A percentile compares a stretch with the other conserved stretches of the same genome.
Evolutionary conservation across 805 yeast genomes (phyloP).

Genomic region (Candida piceae): DNA sequence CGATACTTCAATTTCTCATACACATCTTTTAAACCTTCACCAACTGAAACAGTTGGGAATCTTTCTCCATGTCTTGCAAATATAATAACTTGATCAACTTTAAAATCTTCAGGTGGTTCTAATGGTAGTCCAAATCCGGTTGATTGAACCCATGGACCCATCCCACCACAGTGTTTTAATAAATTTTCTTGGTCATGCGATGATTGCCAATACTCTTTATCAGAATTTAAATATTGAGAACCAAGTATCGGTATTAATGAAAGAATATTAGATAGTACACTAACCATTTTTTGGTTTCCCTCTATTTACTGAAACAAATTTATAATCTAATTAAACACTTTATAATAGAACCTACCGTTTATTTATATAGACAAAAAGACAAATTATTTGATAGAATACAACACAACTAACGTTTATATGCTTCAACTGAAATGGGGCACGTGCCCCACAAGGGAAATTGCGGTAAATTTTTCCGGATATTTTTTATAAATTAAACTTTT

Average conservation of each 20-base stretch:
- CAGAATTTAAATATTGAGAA: neutral
- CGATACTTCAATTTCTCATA: slow-evolving; percentile 33
- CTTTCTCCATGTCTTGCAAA: slow-evolving; percentile 79
- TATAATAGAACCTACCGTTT: no score
- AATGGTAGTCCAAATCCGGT: slow-evolving; percentile 48
- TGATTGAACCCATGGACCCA: slow-evolving; percentile 49
- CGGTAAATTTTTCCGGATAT: no score
- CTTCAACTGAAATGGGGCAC: no score
- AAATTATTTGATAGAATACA: no score
- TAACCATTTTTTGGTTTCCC: no score
- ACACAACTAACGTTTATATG: no score
- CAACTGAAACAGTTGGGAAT: slow-evolving; percentile 49
- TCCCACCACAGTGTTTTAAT: slow-evolving; percentile 42
- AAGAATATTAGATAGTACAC: slow-evolving; percentile 1
- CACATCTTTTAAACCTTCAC: slow-evolving; percentile 18
- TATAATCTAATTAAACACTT: no score
- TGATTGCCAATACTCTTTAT: slow-evolving; percentile 21
- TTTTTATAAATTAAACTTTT: no score
- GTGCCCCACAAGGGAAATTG: no score
- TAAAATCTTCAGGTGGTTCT: slow-evolving; percentile 43
- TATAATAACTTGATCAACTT: slow-evolving; percentile 62
- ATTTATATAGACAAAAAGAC: no score
- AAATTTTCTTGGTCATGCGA: slow-evolving; percentile 42
- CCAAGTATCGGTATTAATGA: neutral
- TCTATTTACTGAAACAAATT: no score